These are phyloP conservation scores for Leccinum imitatum DNA, from an alignment of 768 basidiomycete genomes.

Conservation along the genomic window DNA sequence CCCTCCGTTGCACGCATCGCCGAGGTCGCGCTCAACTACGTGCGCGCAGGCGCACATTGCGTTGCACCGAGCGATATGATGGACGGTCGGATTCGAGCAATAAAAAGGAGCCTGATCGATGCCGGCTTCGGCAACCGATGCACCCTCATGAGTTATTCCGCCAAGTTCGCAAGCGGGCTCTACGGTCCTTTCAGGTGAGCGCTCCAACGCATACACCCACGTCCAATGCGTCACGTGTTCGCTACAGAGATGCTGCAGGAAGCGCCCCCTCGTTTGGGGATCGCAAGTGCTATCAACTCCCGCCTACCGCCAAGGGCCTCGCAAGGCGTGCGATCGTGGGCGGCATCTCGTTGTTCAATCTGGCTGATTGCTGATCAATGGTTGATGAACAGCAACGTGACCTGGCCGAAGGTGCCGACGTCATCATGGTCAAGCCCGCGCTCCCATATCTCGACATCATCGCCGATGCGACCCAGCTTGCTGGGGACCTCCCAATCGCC, in stretches of 20 bases:
- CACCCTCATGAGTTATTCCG: conserved; percentile 94
- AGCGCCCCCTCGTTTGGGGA: conserved; percentile 94
- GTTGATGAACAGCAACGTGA: conserved; percentile 70
- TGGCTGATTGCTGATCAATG: conserved; percentile 1
- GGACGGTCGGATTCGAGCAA: conserved; percentile 90
- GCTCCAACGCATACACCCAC: background rate
- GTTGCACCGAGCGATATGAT: conserved; percentile 99
- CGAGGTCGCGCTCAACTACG: conserved; percentile 89
- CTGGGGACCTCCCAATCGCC: conserved; percentile 88
- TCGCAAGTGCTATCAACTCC: conserved; percentile 98
- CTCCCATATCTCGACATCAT: conserved; percentile 97
- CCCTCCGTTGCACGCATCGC: conserved; percentile 88
- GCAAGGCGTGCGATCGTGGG: conserved; percentile 91
- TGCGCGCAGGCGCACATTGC: conserved; percentile 93
- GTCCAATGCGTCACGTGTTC: background rate
- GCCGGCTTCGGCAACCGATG: conserved; percentile 84
- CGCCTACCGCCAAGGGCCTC: conserved; percentile 82
- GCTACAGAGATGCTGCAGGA: conserved; percentile 88
- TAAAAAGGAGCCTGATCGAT: conserved; percentile 84
- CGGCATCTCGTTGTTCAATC: conserved; percentile 9
- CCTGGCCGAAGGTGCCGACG: conserved; percentile 88
- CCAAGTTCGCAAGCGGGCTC: conserved; percentile 93
- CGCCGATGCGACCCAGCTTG: conserved; percentile 77
- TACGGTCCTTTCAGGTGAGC: conserved; percentile 94
- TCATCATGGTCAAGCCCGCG: conserved; percentile 98